Conservation (phyloP, 1,284 basidiomycete species). For the Ceratobasidium sp. region DNA sequence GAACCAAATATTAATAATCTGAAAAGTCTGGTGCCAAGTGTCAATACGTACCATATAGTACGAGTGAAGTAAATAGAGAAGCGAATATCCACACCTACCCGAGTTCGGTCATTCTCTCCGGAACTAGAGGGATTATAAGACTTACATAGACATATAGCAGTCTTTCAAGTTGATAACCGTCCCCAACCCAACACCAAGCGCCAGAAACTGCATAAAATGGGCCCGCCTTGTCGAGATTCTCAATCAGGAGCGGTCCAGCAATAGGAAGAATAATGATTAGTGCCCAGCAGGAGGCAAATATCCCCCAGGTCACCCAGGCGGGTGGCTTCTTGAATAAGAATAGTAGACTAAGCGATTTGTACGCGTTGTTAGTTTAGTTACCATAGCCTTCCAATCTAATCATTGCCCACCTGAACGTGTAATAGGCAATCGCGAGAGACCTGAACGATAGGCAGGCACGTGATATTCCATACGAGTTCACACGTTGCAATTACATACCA, state of each 20-base stretch:
- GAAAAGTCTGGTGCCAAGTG: background rate
- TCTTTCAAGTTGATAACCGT: conserved; percentile 20
- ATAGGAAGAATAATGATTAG: conserved; percentile 23
- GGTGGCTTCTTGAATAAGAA: conserved; percentile 18
- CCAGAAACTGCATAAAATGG: conserved; percentile 28
- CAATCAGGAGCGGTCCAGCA: conserved; percentile 6
- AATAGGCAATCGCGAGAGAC: conserved; percentile 21
- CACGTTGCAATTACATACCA: background rate
- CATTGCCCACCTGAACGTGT: background rate
- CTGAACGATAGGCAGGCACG: background rate
- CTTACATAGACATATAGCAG: conserved; percentile 28
- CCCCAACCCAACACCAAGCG: conserved; percentile 30
- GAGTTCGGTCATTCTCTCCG: background rate
- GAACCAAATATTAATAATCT: background rate
- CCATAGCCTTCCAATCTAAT: no score
- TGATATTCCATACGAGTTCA: background rate
- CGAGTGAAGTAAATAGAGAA: conserved; percentile 4
- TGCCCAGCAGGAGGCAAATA: conserved; percentile 6
- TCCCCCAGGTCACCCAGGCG: background rate
- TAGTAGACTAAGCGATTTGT: background rate
- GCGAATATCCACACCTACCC: conserved; percentile 23
- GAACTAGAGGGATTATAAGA: background rate
- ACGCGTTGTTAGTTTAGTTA: background rate
- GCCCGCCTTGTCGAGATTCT: conserved; percentile 9
- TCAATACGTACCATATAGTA: conserved; percentile 11